These are phyloP conservation scores for Suillus spraguei DNA, from an alignment of 768 basidiomycete genomes.

Conservation along the genomic window DNA sequence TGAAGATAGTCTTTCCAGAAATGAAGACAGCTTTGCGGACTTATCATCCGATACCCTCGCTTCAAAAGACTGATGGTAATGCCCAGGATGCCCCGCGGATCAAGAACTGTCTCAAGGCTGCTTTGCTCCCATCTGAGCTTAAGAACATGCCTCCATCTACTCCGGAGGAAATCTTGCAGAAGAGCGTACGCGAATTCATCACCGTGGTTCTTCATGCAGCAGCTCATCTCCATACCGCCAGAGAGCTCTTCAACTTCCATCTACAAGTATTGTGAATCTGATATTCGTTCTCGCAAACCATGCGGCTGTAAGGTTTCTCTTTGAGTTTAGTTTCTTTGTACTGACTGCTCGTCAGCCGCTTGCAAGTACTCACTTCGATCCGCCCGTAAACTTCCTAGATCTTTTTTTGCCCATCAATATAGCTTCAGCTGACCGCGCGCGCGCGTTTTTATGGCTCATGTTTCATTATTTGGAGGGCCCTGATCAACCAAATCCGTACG, in stretches of 20 bases:
- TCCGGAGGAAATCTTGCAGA: constrained; percentile 72
- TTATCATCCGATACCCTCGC: constrained; percentile 86
- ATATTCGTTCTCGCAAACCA: constrained; percentile 84
- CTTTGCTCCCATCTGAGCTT: constrained; percentile 69
- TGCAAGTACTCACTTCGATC: constrained; percentile 72
- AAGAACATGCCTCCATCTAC: constrained; percentile 68
- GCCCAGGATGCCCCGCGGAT: constrained; percentile 91
- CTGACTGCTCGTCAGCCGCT: constrained; percentile 46
- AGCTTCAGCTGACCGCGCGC: constrained; percentile 71
- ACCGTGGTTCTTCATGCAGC: constrained; percentile 12
- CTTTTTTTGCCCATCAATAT: constrained; percentile 80
- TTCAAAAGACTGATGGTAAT: constrained; percentile 87
- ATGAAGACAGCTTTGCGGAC: constrained; percentile 91
- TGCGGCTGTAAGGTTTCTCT: constrained; percentile 57
- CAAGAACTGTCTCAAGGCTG: constrained; percentile 88
- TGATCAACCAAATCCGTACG: constrained; percentile 70
- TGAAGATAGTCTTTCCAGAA: constrained; percentile 77
- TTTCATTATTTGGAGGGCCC: constrained; percentile 80
- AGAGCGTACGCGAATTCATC: constrained; percentile 50
- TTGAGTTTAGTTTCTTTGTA: constrained; percentile 13
- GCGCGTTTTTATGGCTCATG: constrained; percentile 81
- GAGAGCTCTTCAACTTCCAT: constrained; percentile 65
- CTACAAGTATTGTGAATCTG: constrained; percentile 85
- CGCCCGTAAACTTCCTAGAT: constrained; percentile 75
- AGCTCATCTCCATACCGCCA: constrained; percentile 29